Percentiles rank a stretch among this genome's conserved stretches.
Evolutionary conservation across 139 green algal genomes (phyloP).

Genomic region (Chlorella sorokiniana): DNA sequence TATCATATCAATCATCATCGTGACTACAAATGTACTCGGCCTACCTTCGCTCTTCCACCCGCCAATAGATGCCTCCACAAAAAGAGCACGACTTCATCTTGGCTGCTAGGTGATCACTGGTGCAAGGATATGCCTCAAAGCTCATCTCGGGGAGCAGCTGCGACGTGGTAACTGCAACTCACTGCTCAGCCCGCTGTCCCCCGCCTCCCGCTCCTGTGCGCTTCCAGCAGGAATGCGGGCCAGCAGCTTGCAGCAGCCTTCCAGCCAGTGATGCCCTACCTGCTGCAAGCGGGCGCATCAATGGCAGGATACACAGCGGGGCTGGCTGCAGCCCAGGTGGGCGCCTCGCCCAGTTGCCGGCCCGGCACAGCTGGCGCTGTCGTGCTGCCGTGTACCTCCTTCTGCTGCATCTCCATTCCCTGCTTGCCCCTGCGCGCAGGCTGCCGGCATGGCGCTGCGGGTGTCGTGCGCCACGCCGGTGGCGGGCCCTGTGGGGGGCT

Average conservation of each 20-base stretch:
- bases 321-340: conserved; percentile 37
- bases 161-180: too few species aligned
- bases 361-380: too few species aligned
- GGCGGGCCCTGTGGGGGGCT: conserved; percentile 53
- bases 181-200: too few species aligned
- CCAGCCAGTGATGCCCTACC: conserved; percentile 39
- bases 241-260: conserved; percentile 11
- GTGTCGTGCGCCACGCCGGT: conserved; percentile 74
- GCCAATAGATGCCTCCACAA: too few species aligned
- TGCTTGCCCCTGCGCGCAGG: conserved; percentile 8
- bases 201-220: neutral
- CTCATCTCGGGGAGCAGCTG: too few species aligned
- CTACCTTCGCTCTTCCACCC: too few species aligned
- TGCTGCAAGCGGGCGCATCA: conserved; percentile 25
- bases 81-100: neutral
- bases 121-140: neutral
- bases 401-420: too few species aligned
- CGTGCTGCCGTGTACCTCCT: neutral
- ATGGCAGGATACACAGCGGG: conserved; percentile 44
- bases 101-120: conserved; percentile 2
- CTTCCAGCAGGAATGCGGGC: neutral
- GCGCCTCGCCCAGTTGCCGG: neutral
- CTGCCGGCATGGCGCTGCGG: conserved; percentile 49
- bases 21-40: too few species aligned
- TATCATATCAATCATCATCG: too few species aligned